These are phyloP conservation scores for Telfairia occidentalis DNA, from an alignment of 331 rosid species.

Conservation along the genomic window DNA sequence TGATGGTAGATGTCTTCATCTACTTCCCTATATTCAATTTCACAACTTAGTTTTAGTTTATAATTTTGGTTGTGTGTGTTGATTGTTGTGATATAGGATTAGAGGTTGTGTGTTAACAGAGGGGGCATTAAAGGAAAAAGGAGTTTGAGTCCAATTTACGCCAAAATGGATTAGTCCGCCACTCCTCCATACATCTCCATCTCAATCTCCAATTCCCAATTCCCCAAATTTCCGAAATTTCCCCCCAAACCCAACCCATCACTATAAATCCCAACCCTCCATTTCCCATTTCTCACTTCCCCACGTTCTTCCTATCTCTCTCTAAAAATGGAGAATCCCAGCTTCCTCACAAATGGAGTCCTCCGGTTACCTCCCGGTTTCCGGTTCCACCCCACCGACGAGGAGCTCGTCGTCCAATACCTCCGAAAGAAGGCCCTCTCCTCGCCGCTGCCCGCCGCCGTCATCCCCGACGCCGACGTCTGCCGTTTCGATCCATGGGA, in stretches of 20 bases:
- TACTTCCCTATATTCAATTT: too few species aligned
- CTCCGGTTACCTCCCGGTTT: constrained; percentile 8
- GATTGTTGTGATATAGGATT: background rate
- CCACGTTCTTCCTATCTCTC: background rate
- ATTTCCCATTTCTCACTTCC: background rate
- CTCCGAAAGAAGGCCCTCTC: background rate
- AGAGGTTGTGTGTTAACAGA: background rate
- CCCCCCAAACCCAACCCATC: background rate
- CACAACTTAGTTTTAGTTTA: too few species aligned
- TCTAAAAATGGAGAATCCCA: background rate
- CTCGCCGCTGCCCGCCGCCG: constrained; percentile 4
- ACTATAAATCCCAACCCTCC: background rate
- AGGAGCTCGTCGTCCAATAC: constrained; percentile 9
- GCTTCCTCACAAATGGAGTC: background rate
- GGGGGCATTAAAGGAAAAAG: background rate
- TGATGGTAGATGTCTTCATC: too few species aligned
- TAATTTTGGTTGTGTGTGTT: background rate
- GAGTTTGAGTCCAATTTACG: background rate
- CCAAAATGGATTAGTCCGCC: background rate
- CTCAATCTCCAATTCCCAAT: too few species aligned
- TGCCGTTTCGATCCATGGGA: constrained; percentile 5
- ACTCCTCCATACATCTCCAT: too few species aligned
- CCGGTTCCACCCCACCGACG: constrained; percentile 13
- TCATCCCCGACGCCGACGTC: constrained; percentile 7
- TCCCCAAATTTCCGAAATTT: too few species aligned